Evolutionary conservation across 176 grass and related monocot species (phyloP).

Genomic region (Pontederia paniculata): DNA sequence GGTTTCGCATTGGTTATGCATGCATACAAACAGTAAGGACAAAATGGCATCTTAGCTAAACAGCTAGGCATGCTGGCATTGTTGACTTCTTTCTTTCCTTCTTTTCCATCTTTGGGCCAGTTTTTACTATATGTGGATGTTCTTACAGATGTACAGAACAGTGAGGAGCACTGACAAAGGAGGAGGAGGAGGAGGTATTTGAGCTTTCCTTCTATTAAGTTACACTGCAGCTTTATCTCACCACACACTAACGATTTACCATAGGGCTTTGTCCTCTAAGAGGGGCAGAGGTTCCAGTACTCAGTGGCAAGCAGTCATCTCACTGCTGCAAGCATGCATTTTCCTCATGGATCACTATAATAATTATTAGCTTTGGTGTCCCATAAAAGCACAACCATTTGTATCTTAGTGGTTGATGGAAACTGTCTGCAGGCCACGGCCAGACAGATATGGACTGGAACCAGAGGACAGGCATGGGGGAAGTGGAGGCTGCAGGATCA

Average conservation of each 20-base stretch:
- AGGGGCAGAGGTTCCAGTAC: background rate
- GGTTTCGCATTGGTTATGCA: background rate
- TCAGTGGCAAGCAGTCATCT: background rate
- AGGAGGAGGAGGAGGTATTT: conserved; percentile 14
- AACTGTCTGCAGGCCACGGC: conserved; percentile 19
- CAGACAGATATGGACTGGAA: conserved; percentile 27
- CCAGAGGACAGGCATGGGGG: conserved; percentile 10
- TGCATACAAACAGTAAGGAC: conserved; percentile 1
- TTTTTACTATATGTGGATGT: background rate
- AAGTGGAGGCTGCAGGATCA: conserved; percentile 24
- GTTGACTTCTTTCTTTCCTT: background rate
- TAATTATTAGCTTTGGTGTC: background rate
- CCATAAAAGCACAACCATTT: conserved; percentile 13
- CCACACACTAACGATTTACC: background rate
- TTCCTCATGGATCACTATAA: too few relatives aligned
- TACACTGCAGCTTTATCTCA: background rate
- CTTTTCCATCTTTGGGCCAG: background rate
- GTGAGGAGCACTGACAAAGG: conserved; percentile 16
- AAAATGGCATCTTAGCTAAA: background rate
- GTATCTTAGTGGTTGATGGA: conserved; percentile 19
- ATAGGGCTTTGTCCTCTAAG: background rate
- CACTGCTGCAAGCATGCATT: background rate
- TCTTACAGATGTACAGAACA: conserved; percentile 18
- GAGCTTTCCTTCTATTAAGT: background rate
- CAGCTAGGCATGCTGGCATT: background rate